Percentiles rank a stretch among this genome's conserved stretches.
Evolutionary conservation across 208 protist species (phyloP).

Genomic region (Wallacemonas sp.): DNA sequence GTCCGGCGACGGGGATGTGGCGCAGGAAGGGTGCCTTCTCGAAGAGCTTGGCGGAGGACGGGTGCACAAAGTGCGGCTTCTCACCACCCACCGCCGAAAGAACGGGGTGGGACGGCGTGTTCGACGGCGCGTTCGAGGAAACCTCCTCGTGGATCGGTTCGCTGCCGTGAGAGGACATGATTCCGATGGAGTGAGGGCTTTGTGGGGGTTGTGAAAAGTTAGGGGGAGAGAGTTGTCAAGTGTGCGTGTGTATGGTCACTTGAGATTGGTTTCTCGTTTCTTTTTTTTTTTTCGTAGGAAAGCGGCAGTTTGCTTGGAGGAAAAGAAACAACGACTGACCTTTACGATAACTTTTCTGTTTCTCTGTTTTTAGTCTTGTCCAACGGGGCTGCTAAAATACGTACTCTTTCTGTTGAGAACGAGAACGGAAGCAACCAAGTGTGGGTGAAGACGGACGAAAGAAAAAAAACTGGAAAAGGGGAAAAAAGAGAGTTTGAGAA

Average conservation of each 20-base stretch:
- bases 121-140: neutral
- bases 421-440: neutral
- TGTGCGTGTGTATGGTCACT: too few relatives aligned
- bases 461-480: constrained; percentile 10
- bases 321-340: too few relatives aligned
- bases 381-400: neutral
- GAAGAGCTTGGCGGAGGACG: constrained; percentile 28
- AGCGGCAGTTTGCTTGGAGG: too few relatives aligned
- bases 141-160: neutral
- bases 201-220: neutral
- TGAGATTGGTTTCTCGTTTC: neutral
- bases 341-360: too few relatives aligned
- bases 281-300: neutral
- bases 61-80: constrained; percentile 24
- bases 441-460: neutral
- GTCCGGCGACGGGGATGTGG: constrained; percentile 29
- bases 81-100: too few relatives aligned
- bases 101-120: too few relatives aligned
- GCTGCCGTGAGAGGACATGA: constrained; percentile 4
- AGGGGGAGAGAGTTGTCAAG: too few relatives aligned
- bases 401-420: neutral
- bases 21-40: constrained; percentile 25
- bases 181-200: neutral
- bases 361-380: too few relatives aligned
- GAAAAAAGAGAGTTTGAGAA: neutral